A percentile compares a stretch with the other conserved stretches of the same genome.
These are phyloP conservation scores for Globisporangium paroecandrum DNA, from an alignment of 352 stramenopile genomes.

Conservation along the genomic window DNA sequence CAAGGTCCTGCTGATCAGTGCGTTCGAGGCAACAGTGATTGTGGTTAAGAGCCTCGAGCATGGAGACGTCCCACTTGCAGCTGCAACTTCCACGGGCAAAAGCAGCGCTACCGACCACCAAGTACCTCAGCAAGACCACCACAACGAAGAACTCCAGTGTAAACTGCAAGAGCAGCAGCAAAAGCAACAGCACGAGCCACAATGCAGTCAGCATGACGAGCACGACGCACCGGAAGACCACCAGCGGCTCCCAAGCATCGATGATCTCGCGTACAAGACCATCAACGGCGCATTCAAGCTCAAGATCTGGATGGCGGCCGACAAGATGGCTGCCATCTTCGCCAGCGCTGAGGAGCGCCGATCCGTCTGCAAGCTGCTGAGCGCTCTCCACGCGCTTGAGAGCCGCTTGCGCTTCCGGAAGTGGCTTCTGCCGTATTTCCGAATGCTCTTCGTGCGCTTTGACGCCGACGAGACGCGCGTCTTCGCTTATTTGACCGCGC, in stretches of 20 bases:
- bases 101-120: not conserved
- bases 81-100: too few relatives aligned
- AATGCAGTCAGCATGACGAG: not conserved
- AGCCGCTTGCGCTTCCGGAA: not conserved
- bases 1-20: not conserved
- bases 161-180: not conserved
- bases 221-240: not conserved
- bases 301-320: not conserved
- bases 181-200: not conserved
- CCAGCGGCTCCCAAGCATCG: not conserved
- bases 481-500: not conserved
- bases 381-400: not conserved
- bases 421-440: constrained; percentile 1
- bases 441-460: not conserved
- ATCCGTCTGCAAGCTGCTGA: not conserved
- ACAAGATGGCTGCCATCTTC: not conserved
- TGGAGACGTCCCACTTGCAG: not conserved
- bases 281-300: not conserved
- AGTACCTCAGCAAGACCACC: not conserved
- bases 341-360: not conserved
- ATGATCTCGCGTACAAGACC: not conserved
- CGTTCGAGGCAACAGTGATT: not conserved
- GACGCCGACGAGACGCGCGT: not conserved
- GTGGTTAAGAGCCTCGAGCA: not conserved
- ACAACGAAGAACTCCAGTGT: not conserved